phyloP scores from a whole-genome alignment of 345 rosid genomes.

The Fremontodendron californicum region DNA sequence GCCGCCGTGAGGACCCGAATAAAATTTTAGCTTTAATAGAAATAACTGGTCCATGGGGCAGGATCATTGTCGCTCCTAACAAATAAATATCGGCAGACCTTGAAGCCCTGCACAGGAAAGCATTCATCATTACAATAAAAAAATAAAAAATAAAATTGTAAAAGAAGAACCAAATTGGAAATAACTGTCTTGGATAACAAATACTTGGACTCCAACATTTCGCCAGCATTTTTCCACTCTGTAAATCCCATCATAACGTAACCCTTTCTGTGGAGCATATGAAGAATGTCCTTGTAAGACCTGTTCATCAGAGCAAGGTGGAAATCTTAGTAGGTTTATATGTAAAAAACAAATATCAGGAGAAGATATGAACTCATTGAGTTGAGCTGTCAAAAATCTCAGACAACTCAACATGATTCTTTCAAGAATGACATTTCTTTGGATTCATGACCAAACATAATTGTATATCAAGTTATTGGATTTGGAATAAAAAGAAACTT shows the following conservation, averaged over 20 bases:
- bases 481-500: not conserved
- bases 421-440: too few relatives aligned
- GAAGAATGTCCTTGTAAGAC: conserved; percentile 57
- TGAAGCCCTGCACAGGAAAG: conserved; percentile 31
- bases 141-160: too few relatives aligned
- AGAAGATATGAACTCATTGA: not conserved
- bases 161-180: not conserved
- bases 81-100: conserved; percentile 56
- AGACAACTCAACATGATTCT: not conserved
- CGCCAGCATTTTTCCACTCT: conserved; percentile 69
- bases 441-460: not conserved
- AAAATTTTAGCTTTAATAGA: too few relatives aligned
- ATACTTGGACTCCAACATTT: conserved; percentile 50
- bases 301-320: conserved; percentile 29
- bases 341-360: too few relatives aligned
- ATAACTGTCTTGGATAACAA: not conserved
- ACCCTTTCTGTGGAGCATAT: conserved; percentile 56
- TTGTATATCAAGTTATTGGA: not conserved
- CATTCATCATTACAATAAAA: not conserved
- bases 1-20: too few relatives aligned
- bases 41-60: too few relatives aligned
- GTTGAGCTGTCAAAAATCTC: not conserved
- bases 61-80: conserved; percentile 27
- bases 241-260: conserved; percentile 69
- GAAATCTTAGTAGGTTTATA: not conserved